Conservation (phyloP, 306 rosid species). For the Glycyrrhiza uralensis region DNA sequence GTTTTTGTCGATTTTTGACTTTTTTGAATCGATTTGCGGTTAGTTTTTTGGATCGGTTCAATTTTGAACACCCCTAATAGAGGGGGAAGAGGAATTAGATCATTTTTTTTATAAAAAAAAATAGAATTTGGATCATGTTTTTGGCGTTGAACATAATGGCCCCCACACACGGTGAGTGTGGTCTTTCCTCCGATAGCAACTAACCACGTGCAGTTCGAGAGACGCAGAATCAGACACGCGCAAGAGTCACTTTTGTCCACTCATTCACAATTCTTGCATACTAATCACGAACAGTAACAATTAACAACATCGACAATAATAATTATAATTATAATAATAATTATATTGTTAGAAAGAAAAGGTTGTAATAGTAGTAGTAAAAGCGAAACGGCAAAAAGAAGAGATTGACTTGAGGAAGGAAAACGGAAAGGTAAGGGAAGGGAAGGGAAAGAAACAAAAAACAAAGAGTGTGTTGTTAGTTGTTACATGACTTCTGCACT, state of each 20-base stretch:
- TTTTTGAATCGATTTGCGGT: too few relatives aligned
- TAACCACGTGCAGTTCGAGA: constrained; percentile 73
- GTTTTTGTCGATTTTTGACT: too few relatives aligned
- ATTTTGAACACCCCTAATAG: too few relatives aligned
- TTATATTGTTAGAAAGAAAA: background rate
- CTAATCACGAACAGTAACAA: background rate
- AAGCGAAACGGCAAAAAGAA: background rate
- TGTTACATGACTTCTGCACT: constrained; percentile 43
- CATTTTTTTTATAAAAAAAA: too few relatives aligned
- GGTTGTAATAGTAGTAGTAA: too few relatives aligned
- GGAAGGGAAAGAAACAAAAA: constrained; percentile 15
- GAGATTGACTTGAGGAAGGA: background rate
- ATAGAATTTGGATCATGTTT: constrained; percentile 44
- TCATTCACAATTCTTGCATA: constrained; percentile 1
- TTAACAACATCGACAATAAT: background rate
- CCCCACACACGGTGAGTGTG: constrained; percentile 31
- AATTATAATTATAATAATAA: background rate
- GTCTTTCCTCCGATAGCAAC: constrained; percentile 47
- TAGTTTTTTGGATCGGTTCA: too few relatives aligned
- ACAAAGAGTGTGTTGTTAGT: constrained; percentile 32
- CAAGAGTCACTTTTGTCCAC: constrained; percentile 51
- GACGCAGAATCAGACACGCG: constrained; percentile 37
- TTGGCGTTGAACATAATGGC: constrained; percentile 45
- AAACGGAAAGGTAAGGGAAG: background rate
- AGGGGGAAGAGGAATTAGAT: too few relatives aligned